Evolutionary conservation across 768 basidiomycete species (phyloP).

Genomic region (Astraeus odoratus): DNA sequence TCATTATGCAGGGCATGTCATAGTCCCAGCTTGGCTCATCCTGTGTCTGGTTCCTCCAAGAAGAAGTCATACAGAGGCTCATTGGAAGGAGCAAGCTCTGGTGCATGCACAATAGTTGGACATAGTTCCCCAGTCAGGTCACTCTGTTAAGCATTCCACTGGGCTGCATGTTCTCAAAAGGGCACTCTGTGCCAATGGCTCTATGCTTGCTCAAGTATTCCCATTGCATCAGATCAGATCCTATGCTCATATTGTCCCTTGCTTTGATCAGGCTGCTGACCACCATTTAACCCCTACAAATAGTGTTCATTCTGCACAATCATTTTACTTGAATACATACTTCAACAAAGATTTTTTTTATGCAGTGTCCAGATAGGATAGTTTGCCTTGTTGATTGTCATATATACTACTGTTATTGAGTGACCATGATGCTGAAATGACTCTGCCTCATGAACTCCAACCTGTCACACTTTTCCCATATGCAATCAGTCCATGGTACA

Average conservation of each 20-base stretch:
- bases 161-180: constrained; percentile 19
- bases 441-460: too few relatives aligned
- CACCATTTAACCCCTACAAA: constrained; percentile 15
- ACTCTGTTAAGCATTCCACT: constrained; percentile 10
- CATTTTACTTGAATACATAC: constrained; percentile 27
- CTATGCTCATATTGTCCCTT: constrained; percentile 21
- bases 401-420: too few relatives aligned
- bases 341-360: constrained; percentile 24
- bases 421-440: too few relatives aligned
- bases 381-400: too few relatives aligned
- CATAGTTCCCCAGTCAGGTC: constrained; percentile 11
- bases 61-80: neutral
- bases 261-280: constrained; percentile 20
- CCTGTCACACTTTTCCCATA: too few relatives aligned
- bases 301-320: constrained; percentile 10
- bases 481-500: too few relatives aligned
- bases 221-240: constrained; percentile 18
- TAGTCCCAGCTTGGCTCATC: constrained; percentile 13
- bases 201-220: constrained; percentile 20
- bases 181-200: constrained; percentile 5
- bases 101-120: constrained; percentile 22
- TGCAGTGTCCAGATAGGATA: too few relatives aligned
- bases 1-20: constrained; percentile 9
- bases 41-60: constrained; percentile 7
- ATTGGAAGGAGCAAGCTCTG: constrained; percentile 9